phyloP scores from a whole-genome alignment of 2,329 filamentous ascomycete species.

The Beauveria sp. region DNA sequence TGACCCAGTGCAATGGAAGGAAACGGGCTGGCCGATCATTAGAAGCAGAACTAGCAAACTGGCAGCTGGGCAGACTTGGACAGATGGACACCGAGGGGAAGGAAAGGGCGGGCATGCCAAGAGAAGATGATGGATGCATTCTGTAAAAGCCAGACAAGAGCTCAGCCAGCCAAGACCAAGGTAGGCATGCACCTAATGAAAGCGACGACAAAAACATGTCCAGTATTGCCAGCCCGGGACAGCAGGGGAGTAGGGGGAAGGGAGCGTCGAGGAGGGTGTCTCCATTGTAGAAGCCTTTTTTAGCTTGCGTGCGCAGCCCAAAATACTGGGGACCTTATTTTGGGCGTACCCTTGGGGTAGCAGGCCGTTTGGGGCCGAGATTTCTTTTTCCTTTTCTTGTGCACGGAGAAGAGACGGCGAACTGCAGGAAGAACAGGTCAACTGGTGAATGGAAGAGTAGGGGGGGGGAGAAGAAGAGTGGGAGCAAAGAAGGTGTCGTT shows the following conservation, averaged over 20 bases:
- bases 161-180: neutral
- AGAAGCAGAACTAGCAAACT: neutral
- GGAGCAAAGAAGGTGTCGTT: neutral
- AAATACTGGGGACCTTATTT: neutral
- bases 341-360: constrained; percentile 8
- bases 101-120: neutral
- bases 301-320: constrained; percentile 7
- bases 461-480: neutral
- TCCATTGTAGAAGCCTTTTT: constrained; percentile 1
- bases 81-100: neutral
- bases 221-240: neutral
- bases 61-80: neutral
- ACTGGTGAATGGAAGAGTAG: neutral
- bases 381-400: neutral
- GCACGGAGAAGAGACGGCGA: neutral
- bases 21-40: neutral
- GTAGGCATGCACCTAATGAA: neutral
- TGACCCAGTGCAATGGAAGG: neutral
- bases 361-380: constrained; percentile 1
- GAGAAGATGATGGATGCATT: neutral
- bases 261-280: neutral
- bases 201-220: neutral
- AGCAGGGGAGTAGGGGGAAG: neutral
- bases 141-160: neutral
- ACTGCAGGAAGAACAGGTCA: too few relatives aligned